phyloP scores from a whole-genome alignment of 2,329 filamentous ascomycete genomes.

The Claviceps spartinae region DNA sequence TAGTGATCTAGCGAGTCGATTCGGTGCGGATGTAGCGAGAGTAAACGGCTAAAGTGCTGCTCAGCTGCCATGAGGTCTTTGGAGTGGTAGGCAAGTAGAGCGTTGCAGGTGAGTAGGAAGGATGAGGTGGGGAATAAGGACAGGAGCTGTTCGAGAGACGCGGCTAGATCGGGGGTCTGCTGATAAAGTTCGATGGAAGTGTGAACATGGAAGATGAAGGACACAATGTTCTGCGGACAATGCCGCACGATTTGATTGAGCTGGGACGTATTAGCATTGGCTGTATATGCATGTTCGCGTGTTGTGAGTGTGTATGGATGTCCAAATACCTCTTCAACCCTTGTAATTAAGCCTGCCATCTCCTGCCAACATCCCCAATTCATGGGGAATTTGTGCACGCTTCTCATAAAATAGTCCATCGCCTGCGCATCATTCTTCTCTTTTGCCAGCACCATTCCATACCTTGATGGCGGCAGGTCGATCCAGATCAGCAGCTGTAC shows the following conservation, averaged over 20 bases:
- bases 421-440: slow-evolving; percentile 81
- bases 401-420: slow-evolving; percentile 73
- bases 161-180: slow-evolving; percentile 60
- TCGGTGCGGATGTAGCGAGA: slow-evolving; percentile 60
- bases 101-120: slow-evolving; percentile 82
- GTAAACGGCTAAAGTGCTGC: slow-evolving; percentile 59
- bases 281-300: background rate
- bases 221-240: slow-evolving; percentile 81
- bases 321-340: slow-evolving; percentile 58
- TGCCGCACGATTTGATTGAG: slow-evolving; percentile 57
- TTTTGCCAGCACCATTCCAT: slow-evolving; percentile 80
- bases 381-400: slow-evolving; percentile 80
- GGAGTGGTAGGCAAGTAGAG: slow-evolving; percentile 77
- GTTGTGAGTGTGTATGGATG: background rate
- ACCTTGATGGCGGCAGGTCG: slow-evolving; percentile 28
- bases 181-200: slow-evolving; percentile 88
- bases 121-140: slow-evolving; percentile 76
- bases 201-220: slow-evolving; percentile 86
- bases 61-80: slow-evolving; percentile 63
- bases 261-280: slow-evolving; percentile 25
- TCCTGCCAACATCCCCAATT: slow-evolving; percentile 98
- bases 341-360: slow-evolving; percentile 65
- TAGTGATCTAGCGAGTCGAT: slow-evolving; percentile 91
- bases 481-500: background rate
- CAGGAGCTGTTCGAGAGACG: slow-evolving; percentile 63